Evolutionary conservation across 2,329 filamentous ascomycete species (phyloP).

Genomic region (Xylariales sp.): DNA sequence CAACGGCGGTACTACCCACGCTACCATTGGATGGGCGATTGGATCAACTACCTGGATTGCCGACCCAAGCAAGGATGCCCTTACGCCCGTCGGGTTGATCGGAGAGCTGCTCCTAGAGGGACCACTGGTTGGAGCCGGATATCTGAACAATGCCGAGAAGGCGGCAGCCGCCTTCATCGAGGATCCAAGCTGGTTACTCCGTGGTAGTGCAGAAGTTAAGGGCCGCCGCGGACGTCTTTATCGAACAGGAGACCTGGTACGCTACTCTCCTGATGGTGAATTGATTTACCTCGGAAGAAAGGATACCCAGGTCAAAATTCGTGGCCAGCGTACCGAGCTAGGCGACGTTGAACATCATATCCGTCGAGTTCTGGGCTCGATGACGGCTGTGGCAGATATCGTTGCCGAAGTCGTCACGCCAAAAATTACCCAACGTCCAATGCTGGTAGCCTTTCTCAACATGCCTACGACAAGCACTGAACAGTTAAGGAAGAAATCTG

Average conservation of each 20-base stretch:
- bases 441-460: conserved; percentile 1
- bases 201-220: neutral
- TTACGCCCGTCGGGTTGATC: neutral
- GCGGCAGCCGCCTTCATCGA: neutral
- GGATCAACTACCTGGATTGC: neutral
- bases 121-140: neutral
- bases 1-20: neutral
- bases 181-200: conserved; percentile 10
- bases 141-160: neutral
- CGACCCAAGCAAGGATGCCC: neutral
- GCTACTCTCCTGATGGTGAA: neutral
- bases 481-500: neutral
- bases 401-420: neutral
- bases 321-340: conserved; percentile 7
- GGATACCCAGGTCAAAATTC: conserved; percentile 7
- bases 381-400: neutral
- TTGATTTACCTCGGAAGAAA: conserved; percentile 1
- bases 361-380: neutral
- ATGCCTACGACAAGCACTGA: neutral
- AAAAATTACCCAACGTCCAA: neutral
- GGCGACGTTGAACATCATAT: conserved; percentile 5
- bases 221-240: conserved; percentile 1
- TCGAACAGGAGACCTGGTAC: conserved; percentile 6
- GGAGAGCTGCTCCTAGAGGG: conserved; percentile 8
- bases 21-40: neutral